Base-by-base conservation (phyloP, 495 filamentous ascomycete species). In the Aspergillus biplanus region DNA sequence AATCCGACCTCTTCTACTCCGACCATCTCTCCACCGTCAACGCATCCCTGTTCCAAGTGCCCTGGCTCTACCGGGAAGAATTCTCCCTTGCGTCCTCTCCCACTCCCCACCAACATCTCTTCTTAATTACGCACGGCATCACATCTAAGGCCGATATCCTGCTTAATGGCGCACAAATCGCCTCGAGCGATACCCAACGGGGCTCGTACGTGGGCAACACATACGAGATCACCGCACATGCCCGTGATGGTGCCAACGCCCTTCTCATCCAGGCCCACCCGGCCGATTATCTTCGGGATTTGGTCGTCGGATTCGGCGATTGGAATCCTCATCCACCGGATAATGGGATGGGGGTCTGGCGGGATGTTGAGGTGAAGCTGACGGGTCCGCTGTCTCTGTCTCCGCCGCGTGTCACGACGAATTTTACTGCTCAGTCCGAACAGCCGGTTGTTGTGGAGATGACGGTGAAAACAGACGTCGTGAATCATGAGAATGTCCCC, bases 291-390 rank as follows among this genome's bases (percentile, higher is more conserved):
- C 75, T 83, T 33, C 75, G 80, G 32, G 85, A 90, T 59, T 78
- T 89, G 52, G 85, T 81, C 0, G 66, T 85, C 18, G 85, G 86
- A 0, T 90, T 86, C 58, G 82, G 85, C 1, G 87, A 90, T 60
- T 90, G 87, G 87, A 89, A 89, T 48, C 86, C 86, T 0, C 85
- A 82, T 58, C 87, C 87, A 0, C 73, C 78, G 0, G 83, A 87
- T 65, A 86, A 83, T 55, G 82, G 83, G 1, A 86, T 82, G 0
- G 87, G 87, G 0, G 78, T 90, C 2, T 89, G 87, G 87, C 78
- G 87, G 0, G 67, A 87, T 50, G 78, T 90, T 6, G 84, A 86
- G 54, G 27, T 90, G 27, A 81, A 81, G 55, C 79, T 84, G 64
- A 88, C 84, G 0, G 86, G 86, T 0, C 68, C 82, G 6, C 79